Evolutionary conservation across 495 filamentous ascomycete species (phyloP).

Genomic region (Xylaria palmicola): DNA sequence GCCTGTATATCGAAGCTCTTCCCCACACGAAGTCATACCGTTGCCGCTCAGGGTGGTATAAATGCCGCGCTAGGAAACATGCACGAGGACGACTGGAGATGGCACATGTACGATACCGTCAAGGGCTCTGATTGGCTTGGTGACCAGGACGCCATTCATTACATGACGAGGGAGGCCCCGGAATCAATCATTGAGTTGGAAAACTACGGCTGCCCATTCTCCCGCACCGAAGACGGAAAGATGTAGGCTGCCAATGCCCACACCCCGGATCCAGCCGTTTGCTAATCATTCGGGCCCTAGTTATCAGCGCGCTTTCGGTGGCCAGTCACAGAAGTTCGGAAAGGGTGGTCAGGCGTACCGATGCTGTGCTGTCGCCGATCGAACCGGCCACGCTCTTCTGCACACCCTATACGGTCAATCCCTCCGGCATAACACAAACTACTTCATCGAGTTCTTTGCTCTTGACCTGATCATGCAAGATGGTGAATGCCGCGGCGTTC

Average conservation of each 20-base stretch:
- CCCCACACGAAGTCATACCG: conserved; percentile 92
- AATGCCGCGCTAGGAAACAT: conserved; percentile 94
- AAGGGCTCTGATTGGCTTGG: conserved; percentile 98
- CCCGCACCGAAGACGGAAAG: conserved; percentile 92
- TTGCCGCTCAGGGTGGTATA: conserved; percentile 91
- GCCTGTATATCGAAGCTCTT: conserved; percentile 98
- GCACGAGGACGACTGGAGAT: conserved; percentile 92
- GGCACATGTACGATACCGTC: conserved; percentile 99
- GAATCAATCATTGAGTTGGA: conserved; percentile 90
- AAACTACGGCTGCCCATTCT: conserved; percentile 97
- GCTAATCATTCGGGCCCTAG: conserved; percentile 27
- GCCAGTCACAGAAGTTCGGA: conserved; percentile 90
- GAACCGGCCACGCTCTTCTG: conserved; percentile 93
- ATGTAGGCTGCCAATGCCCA: conserved; percentile 54
- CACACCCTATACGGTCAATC: conserved; percentile 99
- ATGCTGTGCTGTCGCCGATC: conserved; percentile 90
- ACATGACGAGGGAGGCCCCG: conserved; percentile 96
- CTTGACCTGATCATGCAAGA: conserved; percentile 95
- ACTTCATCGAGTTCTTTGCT: conserved; percentile 99
- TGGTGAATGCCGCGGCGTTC: conserved; percentile 90
- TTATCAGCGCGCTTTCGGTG: conserved; percentile 97
- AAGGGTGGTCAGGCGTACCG: conserved; percentile 97
- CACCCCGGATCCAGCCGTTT: neutral
- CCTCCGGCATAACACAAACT: conserved; percentile 94
- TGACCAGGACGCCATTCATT: conserved; percentile 98